A percentile compares a stretch with the other conserved stretches of the same genome.
Conservation (phyloP, 1,284 basidiomycete species). For the Rhodotorula sp. region DNA sequence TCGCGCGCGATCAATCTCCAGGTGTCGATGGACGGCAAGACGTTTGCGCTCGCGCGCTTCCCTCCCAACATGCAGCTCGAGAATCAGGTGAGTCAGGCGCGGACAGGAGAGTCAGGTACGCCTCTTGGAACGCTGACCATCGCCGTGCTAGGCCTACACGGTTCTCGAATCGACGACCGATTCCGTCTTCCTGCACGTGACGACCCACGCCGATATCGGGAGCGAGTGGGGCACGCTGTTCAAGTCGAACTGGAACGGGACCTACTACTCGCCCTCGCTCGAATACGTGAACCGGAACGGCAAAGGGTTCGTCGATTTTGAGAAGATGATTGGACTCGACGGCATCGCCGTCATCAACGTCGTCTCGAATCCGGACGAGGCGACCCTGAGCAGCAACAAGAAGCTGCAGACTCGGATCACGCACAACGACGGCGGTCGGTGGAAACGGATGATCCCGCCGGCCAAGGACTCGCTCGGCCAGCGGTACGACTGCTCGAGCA, state of each 20-base stretch:
- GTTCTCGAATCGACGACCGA: slow-evolving; percentile 91
- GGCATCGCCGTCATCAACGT: slow-evolving; percentile 92
- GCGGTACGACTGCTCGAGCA: slow-evolving; percentile 68
- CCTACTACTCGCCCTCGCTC: slow-evolving; percentile 83
- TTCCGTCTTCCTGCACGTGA: slow-evolving; percentile 92
- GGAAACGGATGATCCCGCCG: slow-evolving; percentile 80
- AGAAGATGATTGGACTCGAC: slow-evolving; percentile 94
- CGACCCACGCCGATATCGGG: slow-evolving; percentile 70
- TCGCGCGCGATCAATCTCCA: slow-evolving; percentile 71
- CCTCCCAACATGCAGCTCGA: slow-evolving; percentile 84
- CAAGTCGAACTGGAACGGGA: slow-evolving; percentile 97
- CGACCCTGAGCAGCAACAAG: slow-evolving; percentile 70
- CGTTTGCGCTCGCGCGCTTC: slow-evolving; percentile 82
- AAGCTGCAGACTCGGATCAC: slow-evolving; percentile 82
- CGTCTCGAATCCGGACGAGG: slow-evolving; percentile 76
- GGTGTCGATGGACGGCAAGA: slow-evolving; percentile 84
- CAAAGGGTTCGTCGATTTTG: slow-evolving; percentile 89
- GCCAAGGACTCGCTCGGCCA: slow-evolving; percentile 70
- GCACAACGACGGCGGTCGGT: slow-evolving; percentile 90
- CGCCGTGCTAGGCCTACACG: slow-evolving; percentile 69
- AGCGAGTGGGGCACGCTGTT: slow-evolving; percentile 88
- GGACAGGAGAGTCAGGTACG: not conserved
- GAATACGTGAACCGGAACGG: slow-evolving; percentile 87
- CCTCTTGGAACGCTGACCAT: not conserved
- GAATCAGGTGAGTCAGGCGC: slow-evolving; percentile 58